phyloP scores from a whole-genome alignment of 2,329 filamentous ascomycete species.

The Fusarium coffeatum region DNA sequence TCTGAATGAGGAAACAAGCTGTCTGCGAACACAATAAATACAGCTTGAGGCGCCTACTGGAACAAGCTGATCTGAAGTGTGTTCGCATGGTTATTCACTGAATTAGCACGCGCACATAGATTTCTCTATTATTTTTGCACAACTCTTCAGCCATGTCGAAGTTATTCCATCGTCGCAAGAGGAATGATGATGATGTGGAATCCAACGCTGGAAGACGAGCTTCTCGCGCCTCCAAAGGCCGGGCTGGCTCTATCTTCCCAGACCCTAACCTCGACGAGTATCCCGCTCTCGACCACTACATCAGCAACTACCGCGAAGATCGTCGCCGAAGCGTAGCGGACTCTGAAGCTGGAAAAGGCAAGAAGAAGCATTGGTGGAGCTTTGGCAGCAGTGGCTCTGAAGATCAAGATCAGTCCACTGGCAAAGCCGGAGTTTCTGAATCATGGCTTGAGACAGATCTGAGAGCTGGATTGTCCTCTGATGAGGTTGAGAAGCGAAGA shows the following conservation, averaged over 20 bases:
- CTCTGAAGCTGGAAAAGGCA: background rate
- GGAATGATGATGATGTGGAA: conserved; percentile 19
- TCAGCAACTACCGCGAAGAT: conserved; percentile 34
- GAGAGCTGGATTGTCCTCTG: conserved; percentile 8
- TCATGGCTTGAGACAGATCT: conserved; percentile 30
- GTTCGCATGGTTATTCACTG: background rate
- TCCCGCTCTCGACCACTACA: conserved; percentile 30
- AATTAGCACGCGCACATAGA: background rate
- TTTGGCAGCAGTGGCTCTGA: conserved; percentile 16
- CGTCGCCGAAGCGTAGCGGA: conserved; percentile 23
- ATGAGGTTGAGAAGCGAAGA: conserved; percentile 20
- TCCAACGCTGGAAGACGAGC: conserved; percentile 16
- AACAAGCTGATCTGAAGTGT: background rate
- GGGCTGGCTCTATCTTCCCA: conserved; percentile 11
- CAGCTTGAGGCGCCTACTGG: background rate
- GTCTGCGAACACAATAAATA: conserved; percentile 20
- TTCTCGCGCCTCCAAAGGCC: conserved; percentile 23
- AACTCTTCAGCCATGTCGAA: conserved; percentile 13
- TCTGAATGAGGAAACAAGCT: conserved; percentile 1
- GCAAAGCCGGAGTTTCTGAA: conserved; percentile 19
- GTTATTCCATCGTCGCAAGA: conserved; percentile 29
- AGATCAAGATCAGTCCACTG: background rate
- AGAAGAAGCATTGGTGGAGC: conserved; percentile 37
- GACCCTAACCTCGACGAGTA: conserved; percentile 28
- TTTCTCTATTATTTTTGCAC: background rate